These are phyloP conservation scores for Coix lacrymajobi DNA, from an alignment of 176 grass and related monocot genomes.

Conservation along the genomic window DNA sequence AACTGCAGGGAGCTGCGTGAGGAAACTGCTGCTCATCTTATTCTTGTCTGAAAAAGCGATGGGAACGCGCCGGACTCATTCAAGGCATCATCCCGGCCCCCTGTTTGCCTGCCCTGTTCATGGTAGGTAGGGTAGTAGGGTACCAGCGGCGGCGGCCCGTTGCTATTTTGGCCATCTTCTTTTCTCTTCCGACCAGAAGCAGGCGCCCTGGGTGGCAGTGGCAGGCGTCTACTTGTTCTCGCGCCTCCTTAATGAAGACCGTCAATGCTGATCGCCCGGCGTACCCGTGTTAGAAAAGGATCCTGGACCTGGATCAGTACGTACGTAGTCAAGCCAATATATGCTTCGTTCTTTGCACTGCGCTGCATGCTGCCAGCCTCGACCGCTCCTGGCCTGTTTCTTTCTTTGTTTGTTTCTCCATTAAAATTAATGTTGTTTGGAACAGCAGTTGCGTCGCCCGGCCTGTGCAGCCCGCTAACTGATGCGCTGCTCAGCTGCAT, in stretches of 20 bases:
- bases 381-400: too few relatives aligned
- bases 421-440: neutral
- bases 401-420: too few relatives aligned
- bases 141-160: neutral
- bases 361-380: too few relatives aligned
- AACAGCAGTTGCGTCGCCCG: neutral
- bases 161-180: neutral
- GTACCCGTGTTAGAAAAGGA: neutral
- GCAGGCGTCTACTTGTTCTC: slow-evolving; percentile 4
- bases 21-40: neutral
- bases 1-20: neutral
- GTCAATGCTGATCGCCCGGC: neutral
- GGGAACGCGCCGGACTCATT: neutral
- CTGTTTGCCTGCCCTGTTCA: neutral
- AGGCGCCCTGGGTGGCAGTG: too few relatives aligned
- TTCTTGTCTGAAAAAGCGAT: neutral
- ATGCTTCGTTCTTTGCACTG: too few relatives aligned
- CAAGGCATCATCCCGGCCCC: too few relatives aligned
- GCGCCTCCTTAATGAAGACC: neutral
- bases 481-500: too few relatives aligned
- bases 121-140: neutral
- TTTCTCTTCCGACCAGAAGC: neutral
- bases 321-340: too few relatives aligned
- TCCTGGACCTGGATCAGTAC: neutral
- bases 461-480: neutral